Evolutionary conservation across 371 early-diverging fungal species (phyloP).

Genomic region (Mucor indicus): DNA sequence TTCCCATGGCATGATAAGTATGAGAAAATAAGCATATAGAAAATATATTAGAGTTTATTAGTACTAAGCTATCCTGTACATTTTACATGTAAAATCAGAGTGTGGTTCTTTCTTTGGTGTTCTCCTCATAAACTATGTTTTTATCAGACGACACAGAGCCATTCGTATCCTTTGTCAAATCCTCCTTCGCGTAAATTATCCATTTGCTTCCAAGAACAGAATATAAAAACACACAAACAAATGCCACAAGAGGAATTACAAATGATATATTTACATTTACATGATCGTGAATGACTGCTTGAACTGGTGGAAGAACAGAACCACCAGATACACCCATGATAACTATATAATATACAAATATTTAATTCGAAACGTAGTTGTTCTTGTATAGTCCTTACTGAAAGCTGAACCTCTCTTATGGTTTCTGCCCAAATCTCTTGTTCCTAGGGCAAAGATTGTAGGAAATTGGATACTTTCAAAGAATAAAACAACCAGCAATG

Average conservation of each 20-base stretch:
- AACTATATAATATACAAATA: constrained; percentile 13
- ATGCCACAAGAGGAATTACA: constrained; percentile 32
- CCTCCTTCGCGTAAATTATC: constrained; percentile 41
- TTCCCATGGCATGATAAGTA: too few species aligned
- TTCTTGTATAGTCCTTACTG: constrained; percentile 16
- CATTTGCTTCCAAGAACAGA: constrained; percentile 25
- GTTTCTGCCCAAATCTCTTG: constrained; percentile 41
- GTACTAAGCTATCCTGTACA: too few species aligned
- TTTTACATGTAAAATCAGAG: too few species aligned
- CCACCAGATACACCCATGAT: constrained; percentile 48
- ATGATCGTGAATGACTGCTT: constrained; percentile 36
- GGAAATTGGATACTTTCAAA: constrained; percentile 50
- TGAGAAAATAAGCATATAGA: too few species aligned
- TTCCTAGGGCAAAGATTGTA: constrained; percentile 43
- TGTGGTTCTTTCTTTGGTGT: too few species aligned
- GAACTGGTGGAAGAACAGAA: constrained; percentile 38
- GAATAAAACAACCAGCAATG: constrained; percentile 36
- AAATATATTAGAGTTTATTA: too few species aligned
- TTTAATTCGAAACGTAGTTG: too few species aligned
- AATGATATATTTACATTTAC: constrained; percentile 33
- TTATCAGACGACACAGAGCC: too few species aligned
- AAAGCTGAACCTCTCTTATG: constrained; percentile 42
- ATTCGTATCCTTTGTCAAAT: too few species aligned
- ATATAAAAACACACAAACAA: constrained; percentile 32
- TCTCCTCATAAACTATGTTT: too few species aligned